Evolutionary conservation across 108 stramenopile genomes (phyloP).

Genomic region (Asterionellopsis glacialis): DNA sequence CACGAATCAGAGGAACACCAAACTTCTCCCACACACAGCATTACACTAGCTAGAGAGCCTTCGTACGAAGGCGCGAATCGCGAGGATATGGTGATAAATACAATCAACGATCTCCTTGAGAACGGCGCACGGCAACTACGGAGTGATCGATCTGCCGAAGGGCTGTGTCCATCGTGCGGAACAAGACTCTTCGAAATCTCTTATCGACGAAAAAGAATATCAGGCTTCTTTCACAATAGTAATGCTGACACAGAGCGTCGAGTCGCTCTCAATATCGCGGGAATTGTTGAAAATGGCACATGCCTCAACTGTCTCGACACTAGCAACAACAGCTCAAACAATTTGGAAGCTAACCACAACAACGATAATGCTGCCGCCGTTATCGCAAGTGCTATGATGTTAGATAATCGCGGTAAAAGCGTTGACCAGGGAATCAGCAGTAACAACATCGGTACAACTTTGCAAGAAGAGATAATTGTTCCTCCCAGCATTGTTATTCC

Average conservation of each 20-base stretch:
- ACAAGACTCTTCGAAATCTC: constrained; percentile 27
- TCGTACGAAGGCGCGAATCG: too few species aligned
- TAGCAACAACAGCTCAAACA: too few species aligned
- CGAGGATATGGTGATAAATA: too few species aligned
- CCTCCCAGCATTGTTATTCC: not conserved
- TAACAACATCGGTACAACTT: too few species aligned
- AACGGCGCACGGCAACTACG: not conserved
- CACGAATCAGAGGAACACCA: too few species aligned
- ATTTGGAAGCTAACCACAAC: not conserved
- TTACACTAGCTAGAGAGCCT: too few species aligned
- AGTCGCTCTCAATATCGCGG: constrained; percentile 31
- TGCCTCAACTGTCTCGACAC: constrained; percentile 25
- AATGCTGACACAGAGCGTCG: constrained; percentile 4
- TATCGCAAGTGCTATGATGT: constrained; percentile 14
- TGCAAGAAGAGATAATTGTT: not conserved
- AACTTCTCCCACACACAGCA: too few species aligned
- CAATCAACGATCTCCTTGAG: not conserved
- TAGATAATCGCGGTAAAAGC: too few species aligned
- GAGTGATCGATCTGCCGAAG: constrained; percentile 14
- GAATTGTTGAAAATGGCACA: constrained; percentile 38
- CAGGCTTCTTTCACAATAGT: not conserved
- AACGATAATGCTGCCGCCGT: constrained; percentile 15
- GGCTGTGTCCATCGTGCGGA: constrained; percentile 33
- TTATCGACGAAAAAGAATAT: too few species aligned
- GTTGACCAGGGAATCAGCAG: too few species aligned